Base-by-base conservation (phyloP, 371 early-diverging fungal species). In the Conidiobolus incongruus region DNA sequence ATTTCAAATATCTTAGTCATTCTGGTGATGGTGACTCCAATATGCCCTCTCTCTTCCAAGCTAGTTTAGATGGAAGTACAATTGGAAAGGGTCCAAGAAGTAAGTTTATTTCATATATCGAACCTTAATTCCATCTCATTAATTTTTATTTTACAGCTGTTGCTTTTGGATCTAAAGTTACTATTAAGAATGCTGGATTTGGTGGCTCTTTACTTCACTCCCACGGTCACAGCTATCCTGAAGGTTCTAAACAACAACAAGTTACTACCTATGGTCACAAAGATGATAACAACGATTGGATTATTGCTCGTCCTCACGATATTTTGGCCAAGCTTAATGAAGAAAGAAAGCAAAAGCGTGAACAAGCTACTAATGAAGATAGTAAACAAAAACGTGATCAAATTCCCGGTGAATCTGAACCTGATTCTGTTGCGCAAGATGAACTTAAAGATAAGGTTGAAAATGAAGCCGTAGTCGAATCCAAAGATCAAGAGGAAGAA, bases 11-110 rank as follows among this genome's bases (percentile, higher is more conserved):
- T 33, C 68, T 98, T 20, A 78, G 72, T 52, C 69, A 68, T 40
- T 77, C 77, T 47, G 95, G 98, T 1, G 60, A 81, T 8, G 99
- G 98, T 15, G 98, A 98, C 62, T 88, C 89, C 7, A 87, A 88
- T 46, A 98, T 99, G 98, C 85, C 89, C 54, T 91, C 92, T 5
- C 59, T 94, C 13, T 99, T 99, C 65, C 98, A 99, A 56, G 84
- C 94, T 1, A 68, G 74, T 4, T 65, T 99, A n/a, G 50, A 16
- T 35, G 12, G 35, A 16, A 16, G 19, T 5, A 4, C n/a, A 4
- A n/a, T 19, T 16, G 35, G n/a, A 4, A n/a, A 16, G 6, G 41
- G 41, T 2, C 22, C 13, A 38, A 23, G 23, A 38, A 38, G n/a
- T n/a, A n/a, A n/a, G n/a, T n/a, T n/a, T n/a, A n/a, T n/a, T n/a